Evolutionary conservation across 2,329 filamentous ascomycete species (phyloP).

Genomic region (Ophiocordyceps sinensis): DNA sequence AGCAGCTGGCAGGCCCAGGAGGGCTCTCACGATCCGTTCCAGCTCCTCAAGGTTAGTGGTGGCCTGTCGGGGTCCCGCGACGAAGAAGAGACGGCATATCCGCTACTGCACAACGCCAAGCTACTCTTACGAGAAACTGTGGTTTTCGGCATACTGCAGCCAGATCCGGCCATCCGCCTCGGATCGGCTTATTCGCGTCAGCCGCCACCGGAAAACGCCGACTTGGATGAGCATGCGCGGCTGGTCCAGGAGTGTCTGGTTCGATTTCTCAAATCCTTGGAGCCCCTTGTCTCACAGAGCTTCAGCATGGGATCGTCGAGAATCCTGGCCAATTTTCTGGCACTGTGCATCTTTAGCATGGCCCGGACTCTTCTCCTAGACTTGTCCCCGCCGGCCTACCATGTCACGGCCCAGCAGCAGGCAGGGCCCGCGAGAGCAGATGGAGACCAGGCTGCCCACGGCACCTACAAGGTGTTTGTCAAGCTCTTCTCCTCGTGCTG

Average conservation of each 20-base stretch:
- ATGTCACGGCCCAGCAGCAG: conserved; percentile 1
- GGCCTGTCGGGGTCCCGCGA: conserved; percentile 32
- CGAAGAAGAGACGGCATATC: conserved; percentile 32
- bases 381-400: conserved; percentile 10
- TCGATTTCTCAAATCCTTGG: conserved; percentile 38
- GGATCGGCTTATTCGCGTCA: conserved; percentile 10
- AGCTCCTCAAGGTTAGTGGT: conserved; percentile 35
- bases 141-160: conserved; percentile 37
- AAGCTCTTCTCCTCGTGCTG: conserved; percentile 29
- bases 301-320: conserved; percentile 21
- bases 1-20: conserved; percentile 35
- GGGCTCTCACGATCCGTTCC: conserved; percentile 35
- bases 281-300: conserved; percentile 23
- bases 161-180: conserved; percentile 26
- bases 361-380: conserved; percentile 37
- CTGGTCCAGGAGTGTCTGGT: conserved; percentile 34
- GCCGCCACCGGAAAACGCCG: conserved; percentile 24
- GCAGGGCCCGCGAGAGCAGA: not conserved
- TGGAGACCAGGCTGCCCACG: conserved; percentile 1
- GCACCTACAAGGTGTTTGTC: conserved; percentile 28
- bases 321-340: conserved; percentile 38
- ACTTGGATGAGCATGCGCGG: conserved; percentile 31
- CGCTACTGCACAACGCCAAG: conserved; percentile 38
- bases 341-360: conserved; percentile 44
- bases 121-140: conserved; percentile 38